Evolutionary conservation across 257 asterid genomes (phyloP).

Genomic region (Schizonepeta tenuifolia): DNA sequence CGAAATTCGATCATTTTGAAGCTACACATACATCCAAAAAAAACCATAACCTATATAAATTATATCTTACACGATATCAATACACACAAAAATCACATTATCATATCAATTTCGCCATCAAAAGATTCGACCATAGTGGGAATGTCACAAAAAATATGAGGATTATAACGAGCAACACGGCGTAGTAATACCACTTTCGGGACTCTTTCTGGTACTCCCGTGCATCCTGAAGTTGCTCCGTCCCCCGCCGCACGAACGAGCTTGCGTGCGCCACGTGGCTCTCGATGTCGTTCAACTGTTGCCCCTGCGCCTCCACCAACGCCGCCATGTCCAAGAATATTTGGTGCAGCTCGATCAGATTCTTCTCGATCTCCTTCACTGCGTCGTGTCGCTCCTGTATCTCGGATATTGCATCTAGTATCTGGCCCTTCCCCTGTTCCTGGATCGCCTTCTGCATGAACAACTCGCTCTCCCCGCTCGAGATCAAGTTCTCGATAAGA

Average conservation of each 20-base stretch:
- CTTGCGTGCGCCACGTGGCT: slow-evolving; percentile 68
- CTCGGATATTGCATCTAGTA: slow-evolving; percentile 57
- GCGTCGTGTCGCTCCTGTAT: slow-evolving; percentile 59
- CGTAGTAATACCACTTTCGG: slow-evolving; percentile 51
- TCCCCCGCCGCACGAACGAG: slow-evolving; percentile 63
- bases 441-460: slow-evolving; percentile 60
- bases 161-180: slow-evolving; percentile 43
- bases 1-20: slow-evolving; percentile 10
- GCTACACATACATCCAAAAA: not conserved
- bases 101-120: slow-evolving; percentile 27
- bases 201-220: slow-evolving; percentile 57
- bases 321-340: slow-evolving; percentile 61
- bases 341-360: slow-evolving; percentile 53
- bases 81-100: slow-evolving; percentile 4
- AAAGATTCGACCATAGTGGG: slow-evolving; percentile 50
- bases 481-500: slow-evolving; percentile 48
- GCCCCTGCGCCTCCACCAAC: slow-evolving; percentile 59
- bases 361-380: slow-evolving; percentile 62
- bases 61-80: not conserved
- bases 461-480: slow-evolving; percentile 61
- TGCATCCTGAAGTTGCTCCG: slow-evolving; percentile 59
- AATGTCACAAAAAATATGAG: slow-evolving; percentile 38
- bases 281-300: slow-evolving; percentile 58
- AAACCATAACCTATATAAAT: slow-evolving; percentile 13
- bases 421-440: slow-evolving; percentile 63